Conservation (phyloP, 2,329 filamentous ascomycete genomes). For the Penicillium palitans region DNA sequence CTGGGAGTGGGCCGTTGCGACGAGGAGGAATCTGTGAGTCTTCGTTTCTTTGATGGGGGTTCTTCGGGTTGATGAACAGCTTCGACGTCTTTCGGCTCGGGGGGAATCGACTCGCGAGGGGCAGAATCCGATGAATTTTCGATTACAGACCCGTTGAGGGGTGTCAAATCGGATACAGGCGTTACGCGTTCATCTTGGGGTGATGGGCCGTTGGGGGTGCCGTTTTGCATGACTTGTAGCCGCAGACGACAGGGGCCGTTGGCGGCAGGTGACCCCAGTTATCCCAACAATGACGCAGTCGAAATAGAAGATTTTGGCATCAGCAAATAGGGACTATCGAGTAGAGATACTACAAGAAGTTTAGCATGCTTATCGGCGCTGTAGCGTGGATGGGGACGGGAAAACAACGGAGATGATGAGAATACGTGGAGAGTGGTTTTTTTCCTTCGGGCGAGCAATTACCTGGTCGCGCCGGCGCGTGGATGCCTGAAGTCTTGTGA, state of each 20-base stretch:
- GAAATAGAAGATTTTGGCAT: slow-evolving; percentile 40
- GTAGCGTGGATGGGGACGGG: slow-evolving; percentile 41
- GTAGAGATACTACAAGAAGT: slow-evolving; percentile 38
- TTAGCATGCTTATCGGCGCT: slow-evolving; percentile 48
- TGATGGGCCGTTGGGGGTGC: slow-evolving; percentile 43
- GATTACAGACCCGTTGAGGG: slow-evolving; percentile 22
- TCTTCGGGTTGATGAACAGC: slow-evolving; percentile 35
- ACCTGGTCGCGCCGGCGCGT: slow-evolving; percentile 31
- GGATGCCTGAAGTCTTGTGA: slow-evolving; percentile 16
- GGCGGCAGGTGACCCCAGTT: slow-evolving; percentile 45
- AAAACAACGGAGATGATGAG: slow-evolving; percentile 33
- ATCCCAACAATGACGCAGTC: slow-evolving; percentile 45
- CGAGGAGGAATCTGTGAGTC: slow-evolving; percentile 39
- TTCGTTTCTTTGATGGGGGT: slow-evolving; percentile 49
- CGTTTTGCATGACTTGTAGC: slow-evolving; percentile 51
- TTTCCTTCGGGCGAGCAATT: slow-evolving; percentile 37
- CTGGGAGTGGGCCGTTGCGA: slow-evolving; percentile 43
- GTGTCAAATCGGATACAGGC: slow-evolving; percentile 28
- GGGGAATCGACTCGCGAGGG: slow-evolving; percentile 27
- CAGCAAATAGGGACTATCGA: slow-evolving; percentile 40
- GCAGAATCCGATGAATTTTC: slow-evolving; percentile 26
- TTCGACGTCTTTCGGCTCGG: slow-evolving; percentile 34
- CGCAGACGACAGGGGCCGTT: slow-evolving; percentile 45
- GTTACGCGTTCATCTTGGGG: slow-evolving; percentile 43
- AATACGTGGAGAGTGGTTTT: slow-evolving; percentile 45